Evolutionary conservation across 202 grass and related monocot species (phyloP).

Genomic region (Schoenoplectus tabernaemontani): DNA sequence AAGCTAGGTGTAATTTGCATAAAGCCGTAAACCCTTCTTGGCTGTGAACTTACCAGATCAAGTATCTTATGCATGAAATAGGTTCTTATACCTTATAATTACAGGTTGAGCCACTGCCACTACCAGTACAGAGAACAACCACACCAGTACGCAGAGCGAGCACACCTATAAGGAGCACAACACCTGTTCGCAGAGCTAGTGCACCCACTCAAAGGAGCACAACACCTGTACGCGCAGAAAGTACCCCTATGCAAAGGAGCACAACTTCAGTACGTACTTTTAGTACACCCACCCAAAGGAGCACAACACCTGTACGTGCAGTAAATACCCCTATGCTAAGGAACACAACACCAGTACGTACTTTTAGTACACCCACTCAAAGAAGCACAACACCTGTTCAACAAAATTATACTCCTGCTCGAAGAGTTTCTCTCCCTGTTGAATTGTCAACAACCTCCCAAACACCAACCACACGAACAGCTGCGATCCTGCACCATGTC

Average conservation of each 20-base stretch:
- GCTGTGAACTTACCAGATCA: neutral
- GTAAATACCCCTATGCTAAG: neutral
- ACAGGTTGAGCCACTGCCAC: slow-evolving; percentile 2
- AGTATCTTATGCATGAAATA: neutral
- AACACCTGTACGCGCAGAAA: neutral
- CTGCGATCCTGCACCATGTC: slow-evolving; percentile 34
- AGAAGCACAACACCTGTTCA: slow-evolving; percentile 18
- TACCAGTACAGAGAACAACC: neutral
- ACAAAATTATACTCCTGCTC: slow-evolving; percentile 15
- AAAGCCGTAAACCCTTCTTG: neutral
- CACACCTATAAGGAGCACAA: neutral
- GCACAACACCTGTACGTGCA: neutral
- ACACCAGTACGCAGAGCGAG: neutral
- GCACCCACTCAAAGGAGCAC: neutral
- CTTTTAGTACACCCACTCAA: slow-evolving; percentile 1
- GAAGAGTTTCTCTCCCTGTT: slow-evolving; percentile 49
- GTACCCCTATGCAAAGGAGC: neutral
- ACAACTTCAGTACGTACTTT: neutral
- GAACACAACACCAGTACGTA: neutral
- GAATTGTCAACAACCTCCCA: slow-evolving; percentile 8
- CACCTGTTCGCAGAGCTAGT: neutral
- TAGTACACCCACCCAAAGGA: neutral
- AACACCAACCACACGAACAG: slow-evolving; percentile 23
- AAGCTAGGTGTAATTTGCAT: neutral
- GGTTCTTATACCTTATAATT: neutral